Conservation (phyloP, 805 yeast species). For the Nakazawaea holstii region DNA sequence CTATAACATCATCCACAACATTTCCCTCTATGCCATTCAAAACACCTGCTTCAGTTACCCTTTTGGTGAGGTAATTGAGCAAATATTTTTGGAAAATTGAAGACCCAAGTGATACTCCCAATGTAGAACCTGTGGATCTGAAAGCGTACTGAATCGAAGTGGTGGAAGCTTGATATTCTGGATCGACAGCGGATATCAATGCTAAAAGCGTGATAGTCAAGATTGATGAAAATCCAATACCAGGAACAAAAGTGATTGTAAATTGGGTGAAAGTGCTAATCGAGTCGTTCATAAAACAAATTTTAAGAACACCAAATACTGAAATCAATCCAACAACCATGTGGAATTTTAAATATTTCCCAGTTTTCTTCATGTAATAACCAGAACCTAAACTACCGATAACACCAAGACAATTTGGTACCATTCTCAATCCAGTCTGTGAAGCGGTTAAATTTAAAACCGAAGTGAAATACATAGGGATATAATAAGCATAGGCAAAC, state of each 20-base stretch:
- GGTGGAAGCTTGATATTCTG: slow-evolving; percentile 59
- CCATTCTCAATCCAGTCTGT: slow-evolving; percentile 51
- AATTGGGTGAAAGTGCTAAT: slow-evolving; percentile 37
- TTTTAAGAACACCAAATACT: slow-evolving; percentile 36
- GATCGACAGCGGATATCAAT: slow-evolving; percentile 68
- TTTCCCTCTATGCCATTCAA: slow-evolving; percentile 26
- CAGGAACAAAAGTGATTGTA: slow-evolving; percentile 40
- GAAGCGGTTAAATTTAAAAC: slow-evolving; percentile 49
- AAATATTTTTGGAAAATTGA: slow-evolving; percentile 53
- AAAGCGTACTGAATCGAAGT: slow-evolving; percentile 64
- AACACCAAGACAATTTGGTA: slow-evolving; percentile 59
- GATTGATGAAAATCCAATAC: slow-evolving; percentile 51
- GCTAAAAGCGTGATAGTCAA: slow-evolving; percentile 63
- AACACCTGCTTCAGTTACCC: slow-evolving; percentile 29
- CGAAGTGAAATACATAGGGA: slow-evolving; percentile 57
- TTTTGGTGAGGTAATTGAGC: slow-evolving; percentile 19
- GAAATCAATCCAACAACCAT: slow-evolving; percentile 37
- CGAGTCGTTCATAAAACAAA: slow-evolving; percentile 26
- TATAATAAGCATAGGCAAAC: slow-evolving; percentile 44
- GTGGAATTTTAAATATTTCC: slow-evolving; percentile 47
- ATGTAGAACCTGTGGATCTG: slow-evolving; percentile 60
- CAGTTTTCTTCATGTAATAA: slow-evolving; percentile 56
- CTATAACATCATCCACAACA: slow-evolving; percentile 38
- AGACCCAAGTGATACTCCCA: slow-evolving; percentile 60
- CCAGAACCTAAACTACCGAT: slow-evolving; percentile 62